A percentile compares a stretch with the other conserved stretches of the same genome.
Conservation (phyloP, 1,139 yeast species). For the Yamadazyma siamensis region DNA sequence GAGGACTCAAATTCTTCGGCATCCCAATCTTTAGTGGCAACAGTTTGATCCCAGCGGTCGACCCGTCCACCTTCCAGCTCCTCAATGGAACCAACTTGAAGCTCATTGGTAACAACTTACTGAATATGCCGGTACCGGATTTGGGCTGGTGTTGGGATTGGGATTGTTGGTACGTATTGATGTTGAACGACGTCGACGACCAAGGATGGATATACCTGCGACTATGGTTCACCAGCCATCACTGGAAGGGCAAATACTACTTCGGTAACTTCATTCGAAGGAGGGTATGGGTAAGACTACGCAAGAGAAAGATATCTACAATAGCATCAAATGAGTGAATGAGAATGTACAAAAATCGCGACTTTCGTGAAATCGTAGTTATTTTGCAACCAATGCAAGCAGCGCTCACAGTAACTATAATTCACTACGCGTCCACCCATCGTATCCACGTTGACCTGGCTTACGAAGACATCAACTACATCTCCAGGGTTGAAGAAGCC, state of each 20-base stretch:
- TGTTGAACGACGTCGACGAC: slow-evolving; percentile 71
- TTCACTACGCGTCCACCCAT: slow-evolving; percentile 1
- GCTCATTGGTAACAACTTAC: slow-evolving; percentile 28
- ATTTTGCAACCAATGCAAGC: slow-evolving; percentile 4
- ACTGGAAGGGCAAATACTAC: slow-evolving; percentile 61
- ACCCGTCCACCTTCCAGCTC: slow-evolving; percentile 51
- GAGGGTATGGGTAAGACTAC: slow-evolving; percentile 54
- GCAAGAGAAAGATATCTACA: slow-evolving; percentile 10
- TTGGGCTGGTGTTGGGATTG: slow-evolving; percentile 70
- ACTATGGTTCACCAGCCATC: slow-evolving; percentile 39
- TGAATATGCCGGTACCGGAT: slow-evolving; percentile 60
- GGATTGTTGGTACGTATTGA: slow-evolving; percentile 69
- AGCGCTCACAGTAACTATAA: slow-evolving; percentile 2
- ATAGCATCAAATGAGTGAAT: not conserved
- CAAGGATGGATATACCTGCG: slow-evolving; percentile 73
- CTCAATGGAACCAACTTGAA: slow-evolving; percentile 25
- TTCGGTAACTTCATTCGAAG: slow-evolving; percentile 57
- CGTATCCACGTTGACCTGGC: not conserved
- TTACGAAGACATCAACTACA: not conserved
- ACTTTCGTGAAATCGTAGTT: not conserved
- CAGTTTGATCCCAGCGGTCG: slow-evolving; percentile 54
- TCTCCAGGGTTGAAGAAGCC: not conserved
- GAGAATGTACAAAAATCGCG: not conserved
- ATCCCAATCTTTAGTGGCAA: slow-evolving; percentile 56
- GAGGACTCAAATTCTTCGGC: slow-evolving; percentile 67